These are phyloP conservation scores for Eutypa lata DNA, from an alignment of 2,329 filamentous ascomycete species.

Conservation along the genomic window DNA sequence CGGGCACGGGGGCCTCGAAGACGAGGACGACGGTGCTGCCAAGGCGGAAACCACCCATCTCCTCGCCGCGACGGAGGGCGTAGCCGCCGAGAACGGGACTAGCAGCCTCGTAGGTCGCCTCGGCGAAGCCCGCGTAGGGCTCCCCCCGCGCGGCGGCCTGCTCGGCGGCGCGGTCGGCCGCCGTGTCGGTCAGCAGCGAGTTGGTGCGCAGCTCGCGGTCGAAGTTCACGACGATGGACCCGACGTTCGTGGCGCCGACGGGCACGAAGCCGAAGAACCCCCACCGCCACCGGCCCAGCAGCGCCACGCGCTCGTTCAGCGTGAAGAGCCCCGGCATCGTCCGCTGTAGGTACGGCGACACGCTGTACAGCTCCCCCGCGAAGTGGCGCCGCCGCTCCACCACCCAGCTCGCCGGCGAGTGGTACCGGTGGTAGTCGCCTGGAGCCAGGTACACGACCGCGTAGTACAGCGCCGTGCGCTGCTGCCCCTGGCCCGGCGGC, in stretches of 20 bases:
- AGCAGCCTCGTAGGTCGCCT: slow-evolving; percentile 81
- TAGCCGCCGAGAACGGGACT: slow-evolving; percentile 78
- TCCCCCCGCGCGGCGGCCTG: slow-evolving; percentile 74
- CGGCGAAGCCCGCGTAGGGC: slow-evolving; percentile 83
- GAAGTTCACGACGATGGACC: slow-evolving; percentile 95
- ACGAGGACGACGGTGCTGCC: slow-evolving; percentile 94
- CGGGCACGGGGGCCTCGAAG: slow-evolving; percentile 84
- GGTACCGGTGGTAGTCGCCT: slow-evolving; percentile 97
- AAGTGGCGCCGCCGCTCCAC: slow-evolving; percentile 95
- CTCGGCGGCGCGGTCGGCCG: slow-evolving; percentile 80
- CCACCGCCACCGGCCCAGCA: slow-evolving; percentile 91
- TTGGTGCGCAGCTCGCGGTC: slow-evolving; percentile 93
- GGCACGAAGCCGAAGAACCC: slow-evolving; percentile 97
- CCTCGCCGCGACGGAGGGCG: slow-evolving; percentile 80
- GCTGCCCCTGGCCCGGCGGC: slow-evolving; percentile 43
- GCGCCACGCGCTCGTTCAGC: slow-evolving; percentile 90
- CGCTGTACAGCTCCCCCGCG: slow-evolving; percentile 90
- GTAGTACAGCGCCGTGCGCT: slow-evolving; percentile 77
- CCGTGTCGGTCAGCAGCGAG: slow-evolving; percentile 86
- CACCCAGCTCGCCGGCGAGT: slow-evolving; percentile 93
- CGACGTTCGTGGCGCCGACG: slow-evolving; percentile 95
- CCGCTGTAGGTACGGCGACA: slow-evolving; percentile 90
- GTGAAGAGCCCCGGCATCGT: slow-evolving; percentile 93
- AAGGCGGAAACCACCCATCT: slow-evolving; percentile 97
- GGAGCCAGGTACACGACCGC: slow-evolving; percentile 93